phyloP scores from a whole-genome alignment of 75 land plant genomes.

The Sequoiadendron giganteum region DNA sequence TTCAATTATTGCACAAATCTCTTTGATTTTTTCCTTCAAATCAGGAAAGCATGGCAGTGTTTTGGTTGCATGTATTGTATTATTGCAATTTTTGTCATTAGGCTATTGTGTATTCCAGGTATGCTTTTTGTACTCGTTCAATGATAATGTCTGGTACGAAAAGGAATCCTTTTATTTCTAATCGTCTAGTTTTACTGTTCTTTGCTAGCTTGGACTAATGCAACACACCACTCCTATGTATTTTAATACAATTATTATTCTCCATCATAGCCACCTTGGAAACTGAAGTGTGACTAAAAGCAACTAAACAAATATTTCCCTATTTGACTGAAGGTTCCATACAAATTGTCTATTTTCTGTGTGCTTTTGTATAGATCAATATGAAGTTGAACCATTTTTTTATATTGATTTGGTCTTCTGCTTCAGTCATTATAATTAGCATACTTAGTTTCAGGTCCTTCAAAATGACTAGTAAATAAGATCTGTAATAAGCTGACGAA shows the following conservation, averaged over 20 bases:
- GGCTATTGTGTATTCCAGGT: conserved; percentile 36
- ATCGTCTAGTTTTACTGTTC: background rate
- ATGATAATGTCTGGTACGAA: background rate
- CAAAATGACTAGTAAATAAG: too few species aligned
- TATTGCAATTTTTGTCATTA: conserved; percentile 16
- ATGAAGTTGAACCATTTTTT: too few species aligned
- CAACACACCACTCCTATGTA: background rate
- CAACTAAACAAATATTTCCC: too few species aligned
- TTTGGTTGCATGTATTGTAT: conserved; percentile 12
- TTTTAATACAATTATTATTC: background rate
- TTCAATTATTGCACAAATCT: conserved; percentile 28
- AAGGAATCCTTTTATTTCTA: background rate
- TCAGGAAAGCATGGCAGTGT: conserved; percentile 5
- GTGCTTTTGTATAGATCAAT: too few species aligned
- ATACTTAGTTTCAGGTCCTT: too few species aligned
- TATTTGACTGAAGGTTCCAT: too few species aligned
- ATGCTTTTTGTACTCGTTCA: background rate
- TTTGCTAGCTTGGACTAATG: background rate
- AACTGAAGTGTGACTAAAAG: too few species aligned
- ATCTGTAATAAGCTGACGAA: too few species aligned
- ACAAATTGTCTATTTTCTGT: too few species aligned
- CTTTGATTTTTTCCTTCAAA: conserved; percentile 17
- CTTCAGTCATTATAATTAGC: background rate
- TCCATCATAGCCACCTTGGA: too few species aligned
- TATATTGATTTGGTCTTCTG: background rate